Base-by-base conservation (phyloP, 768 basidiomycete species). In the Pleurotus ostreatus region DNA sequence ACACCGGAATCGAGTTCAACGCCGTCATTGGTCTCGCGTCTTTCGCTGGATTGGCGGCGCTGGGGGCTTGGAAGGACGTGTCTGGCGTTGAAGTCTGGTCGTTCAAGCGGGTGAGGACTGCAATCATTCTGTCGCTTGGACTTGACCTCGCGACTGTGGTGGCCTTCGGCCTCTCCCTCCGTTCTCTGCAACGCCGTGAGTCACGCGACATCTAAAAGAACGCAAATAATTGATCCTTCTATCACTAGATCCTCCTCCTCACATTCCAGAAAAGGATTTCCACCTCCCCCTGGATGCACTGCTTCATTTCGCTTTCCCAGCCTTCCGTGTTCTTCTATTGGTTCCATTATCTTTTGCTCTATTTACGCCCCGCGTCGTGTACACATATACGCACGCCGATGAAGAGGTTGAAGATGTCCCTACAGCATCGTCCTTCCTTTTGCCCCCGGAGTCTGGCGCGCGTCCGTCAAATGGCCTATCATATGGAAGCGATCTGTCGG, bases 51-150 rank as follows among this genome's bases (percentile, higher is more conserved):
- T 73, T 93, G 48, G 87, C 89, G 12, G 83, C 84, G 8, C 72
- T 91, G 44, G 91, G 91, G 7, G 78, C 88, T 11, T 92, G 84
- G 82, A 91, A 92, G 70, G 89, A 90, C 59, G 73, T 88, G 55
- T 78, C 82, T 26, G 87, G 86, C 37, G 77, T 85, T 37, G 75
- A 82, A 39, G 82, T 89, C 15, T 91, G 88, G 89, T 78, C 75
- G 34, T 65, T 82, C 62, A 81, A 66, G 59, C 78, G 83, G 46
- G 68, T 90, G 62, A 88, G 78, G 66, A 45, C 73, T 5, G 78
- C 82, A 44, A 70, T 89, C 34, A 66, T 79, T 16, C 59, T 77
- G 44, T 78, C 87, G 9, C 68, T 89, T 46, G 71, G 66, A 4
- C 65, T 88, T 52, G 92, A 92, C 65, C 68, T 86, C 26, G 77